Evolutionary conservation across 192 early-diverging fungal species (phyloP).

Genomic region (Entomortierella chlamydospora): DNA sequence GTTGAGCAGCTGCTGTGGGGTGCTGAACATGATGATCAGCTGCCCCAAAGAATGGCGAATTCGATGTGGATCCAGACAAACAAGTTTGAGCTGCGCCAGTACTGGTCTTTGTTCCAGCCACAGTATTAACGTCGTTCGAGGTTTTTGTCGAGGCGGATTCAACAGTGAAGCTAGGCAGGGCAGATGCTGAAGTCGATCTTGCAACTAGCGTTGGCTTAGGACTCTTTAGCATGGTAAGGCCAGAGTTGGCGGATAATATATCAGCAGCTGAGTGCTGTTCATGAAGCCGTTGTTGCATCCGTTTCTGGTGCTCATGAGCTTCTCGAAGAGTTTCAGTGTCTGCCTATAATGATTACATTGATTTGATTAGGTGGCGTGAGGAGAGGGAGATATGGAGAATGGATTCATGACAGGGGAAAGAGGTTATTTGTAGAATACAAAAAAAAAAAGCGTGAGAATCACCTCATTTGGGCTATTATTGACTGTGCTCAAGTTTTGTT

Average conservation of each 20-base stretch:
- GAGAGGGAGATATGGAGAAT: background rate
- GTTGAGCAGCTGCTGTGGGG: conserved; percentile 4
- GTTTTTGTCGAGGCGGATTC: background rate
- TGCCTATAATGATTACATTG: conserved; percentile 5
- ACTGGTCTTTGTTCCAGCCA: background rate
- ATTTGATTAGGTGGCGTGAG: background rate
- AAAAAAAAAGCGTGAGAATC: conserved; percentile 3
- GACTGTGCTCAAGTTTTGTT: background rate
- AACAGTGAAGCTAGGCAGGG: background rate
- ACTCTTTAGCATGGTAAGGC: too few species aligned
- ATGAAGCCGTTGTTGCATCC: conserved; percentile 22
- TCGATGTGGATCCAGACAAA: conserved; percentile 8
- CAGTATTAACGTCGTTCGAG: background rate
- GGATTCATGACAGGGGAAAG: background rate
- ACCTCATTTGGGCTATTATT: background rate
- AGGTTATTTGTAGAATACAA: background rate
- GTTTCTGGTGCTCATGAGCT: conserved; percentile 34
- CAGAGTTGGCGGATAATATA: background rate
- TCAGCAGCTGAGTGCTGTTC: conserved; percentile 9
- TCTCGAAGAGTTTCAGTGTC: conserved; percentile 42
- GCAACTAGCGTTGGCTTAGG: background rate
- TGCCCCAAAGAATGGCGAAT: conserved; percentile 18
- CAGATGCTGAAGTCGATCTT: conserved; percentile 29
- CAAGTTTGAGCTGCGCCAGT: background rate
- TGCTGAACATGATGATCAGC: conserved; percentile 16